Evolutionary conservation across 2,329 filamentous ascomycete species (phyloP), one percentile per base, ranked within the genome.

Genomic region (Ascomycota sp.): DNA sequence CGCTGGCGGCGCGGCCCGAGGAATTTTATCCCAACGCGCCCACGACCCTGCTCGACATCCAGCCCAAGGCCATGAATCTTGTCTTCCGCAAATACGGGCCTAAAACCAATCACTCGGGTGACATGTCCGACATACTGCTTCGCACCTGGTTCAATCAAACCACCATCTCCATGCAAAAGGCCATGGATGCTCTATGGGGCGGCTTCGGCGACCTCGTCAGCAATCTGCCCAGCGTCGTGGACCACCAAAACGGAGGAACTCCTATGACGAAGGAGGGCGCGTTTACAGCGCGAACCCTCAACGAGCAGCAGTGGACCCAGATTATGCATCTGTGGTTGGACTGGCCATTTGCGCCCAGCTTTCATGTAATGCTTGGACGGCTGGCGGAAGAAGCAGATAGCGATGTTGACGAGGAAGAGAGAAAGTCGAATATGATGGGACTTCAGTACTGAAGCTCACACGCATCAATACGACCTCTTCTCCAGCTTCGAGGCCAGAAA

Each of bases 11-110:
- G 3, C 38, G 57, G 5, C 34, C 52, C 0, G 45, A 63, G 1
- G 83, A 92, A 41, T 75, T 81, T 44, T 80, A 63, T 48, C 81
- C 80, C 1, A 57, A 63, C 21, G 51, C 60, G 7, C 55, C 60
- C 6, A 57, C 69, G 36, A 54, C 58, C 9, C 64, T 86, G 4
- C 48, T 83, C 11, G 77, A 83, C 48, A 57, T 81, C 37, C 66
- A 73, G 41, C 77, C 79, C 4, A 62, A 64, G 41, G 47, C 58
- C 3, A 53, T 63, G 38, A 58, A 62, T 42, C 58, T 56, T 1
- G 43, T 67, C 2, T 44, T 74, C 13, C 58, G 58, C 6, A 47
- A 64, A 35, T 52, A 53, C 35, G 63, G 64, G 0, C 48, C 54
- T 2, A 38, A 35, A 2, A 53, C 51, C 2, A 52, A 44, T 24